Base-by-base conservation (phyloP, 495 filamentous ascomycete species). In the Aspergillus asperescens region DNA sequence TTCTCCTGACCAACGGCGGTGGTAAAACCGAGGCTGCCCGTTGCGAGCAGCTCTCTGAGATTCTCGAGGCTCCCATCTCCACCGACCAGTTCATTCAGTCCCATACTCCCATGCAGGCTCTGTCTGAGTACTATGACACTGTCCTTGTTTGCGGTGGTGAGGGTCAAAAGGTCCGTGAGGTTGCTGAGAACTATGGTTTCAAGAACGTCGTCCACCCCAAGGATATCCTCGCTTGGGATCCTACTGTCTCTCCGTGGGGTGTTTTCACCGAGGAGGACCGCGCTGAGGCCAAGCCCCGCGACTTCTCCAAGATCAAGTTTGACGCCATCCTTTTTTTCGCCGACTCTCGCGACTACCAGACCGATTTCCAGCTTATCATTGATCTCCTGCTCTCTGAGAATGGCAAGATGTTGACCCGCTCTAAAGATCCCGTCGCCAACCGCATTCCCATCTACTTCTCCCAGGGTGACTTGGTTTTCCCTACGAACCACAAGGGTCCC, bases 1-100 rank as follows among this genome's bases (percentile, higher is more conserved):
- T 96, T 57, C 87, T 95, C 56, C 76, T 96, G 40, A 96, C 91
- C 60, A 96, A 96, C 68, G 90, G 90, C 60, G 90, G 91, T 61
- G 91, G 91, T 60, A 94, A 92, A 74, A 86, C 84, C 27, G 90
- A 96, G 71, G 74, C 81, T 39, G 90, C 91, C 55, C 81, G 90
- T 24, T 94, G 90, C 64, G 63, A 81, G 46, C 86, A 95, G 59
- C 80, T 95, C 13, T 83, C 82, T 55, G 70, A 84, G 56, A 82
- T 88, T 59, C 80, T 96, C 27, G 82, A 89, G 51, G 72, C 83
- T 27, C 70, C 71, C 52, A 84, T 95, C 55, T 87, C 89, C 1
- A 87, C 86, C 3, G 86, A 87, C 52, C 90, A 94, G 64, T 94
- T 95, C 76, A 90, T 95, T 68, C 92, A 90, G 66, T 89, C 88